These are phyloP conservation scores for Fraxinus excelsior DNA, from an alignment of 257 asterid species.

Conservation along the genomic window DNA sequence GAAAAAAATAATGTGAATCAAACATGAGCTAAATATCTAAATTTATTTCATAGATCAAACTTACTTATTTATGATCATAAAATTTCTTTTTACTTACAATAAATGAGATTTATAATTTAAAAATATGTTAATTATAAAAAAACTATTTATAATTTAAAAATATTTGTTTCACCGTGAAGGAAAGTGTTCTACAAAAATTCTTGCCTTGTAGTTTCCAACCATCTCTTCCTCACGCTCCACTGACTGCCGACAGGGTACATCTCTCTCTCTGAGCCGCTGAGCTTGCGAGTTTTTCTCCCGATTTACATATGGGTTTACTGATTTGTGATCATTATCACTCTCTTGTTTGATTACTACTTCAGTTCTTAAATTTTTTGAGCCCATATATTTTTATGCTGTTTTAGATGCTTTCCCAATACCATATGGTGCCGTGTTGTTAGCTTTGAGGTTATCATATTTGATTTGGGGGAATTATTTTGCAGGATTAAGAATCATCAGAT, in stretches of 20 bases:
- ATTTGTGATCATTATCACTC: neutral
- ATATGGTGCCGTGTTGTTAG: neutral
- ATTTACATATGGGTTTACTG: neutral
- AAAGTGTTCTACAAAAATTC: too few relatives aligned
- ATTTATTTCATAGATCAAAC: too few relatives aligned
- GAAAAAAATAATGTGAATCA: too few relatives aligned
- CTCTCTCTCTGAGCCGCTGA: neutral
- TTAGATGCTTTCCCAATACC: neutral
- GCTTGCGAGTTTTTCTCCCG: neutral
- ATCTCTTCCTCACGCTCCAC: conserved; percentile 67
- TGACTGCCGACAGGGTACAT: conserved; percentile 54
- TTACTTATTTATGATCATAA: too few relatives aligned
- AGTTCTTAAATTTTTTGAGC: neutral
- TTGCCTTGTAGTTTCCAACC: neutral
- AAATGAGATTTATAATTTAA: too few relatives aligned
- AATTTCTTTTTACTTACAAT: too few relatives aligned
- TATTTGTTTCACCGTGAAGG: too few relatives aligned
- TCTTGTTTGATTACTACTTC: neutral
- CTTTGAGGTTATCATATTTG: neutral
- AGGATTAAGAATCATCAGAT: neutral
- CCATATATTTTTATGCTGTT: neutral
- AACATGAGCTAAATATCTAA: too few relatives aligned
- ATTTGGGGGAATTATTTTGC: neutral
- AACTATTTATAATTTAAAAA: too few relatives aligned
- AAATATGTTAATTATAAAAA: too few relatives aligned